phyloP scores from a whole-genome alignment of 2,329 filamentous ascomycete species.

The Xylaria sp. region DNA sequence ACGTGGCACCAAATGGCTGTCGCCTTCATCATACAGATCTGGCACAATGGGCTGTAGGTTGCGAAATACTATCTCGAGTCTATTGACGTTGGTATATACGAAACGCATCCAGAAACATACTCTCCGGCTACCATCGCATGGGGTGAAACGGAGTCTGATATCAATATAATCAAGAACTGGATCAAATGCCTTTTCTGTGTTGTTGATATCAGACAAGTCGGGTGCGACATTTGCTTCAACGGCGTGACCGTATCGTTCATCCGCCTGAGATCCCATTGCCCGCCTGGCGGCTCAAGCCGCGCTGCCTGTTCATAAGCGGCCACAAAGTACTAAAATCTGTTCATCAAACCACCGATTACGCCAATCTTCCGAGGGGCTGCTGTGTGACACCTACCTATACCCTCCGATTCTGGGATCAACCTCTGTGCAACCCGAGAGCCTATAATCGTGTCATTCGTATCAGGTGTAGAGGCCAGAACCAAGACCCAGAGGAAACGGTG shows the following conservation, averaged over 20 bases:
- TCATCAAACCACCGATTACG: conserved; percentile 25
- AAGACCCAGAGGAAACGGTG: conserved; percentile 15
- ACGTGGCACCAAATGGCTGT: background rate
- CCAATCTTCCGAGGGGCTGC: conserved; percentile 29
- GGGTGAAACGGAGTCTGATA: background rate
- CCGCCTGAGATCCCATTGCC: conserved; percentile 1
- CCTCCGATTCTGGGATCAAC: conserved; percentile 22
- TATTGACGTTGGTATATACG: conserved; percentile 4
- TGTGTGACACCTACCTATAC: conserved; percentile 22
- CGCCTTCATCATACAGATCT: background rate
- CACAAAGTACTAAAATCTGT: conserved; percentile 2
- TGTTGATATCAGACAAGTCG: background rate
- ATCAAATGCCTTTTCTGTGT: background rate
- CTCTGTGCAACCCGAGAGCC: conserved; percentile 26
- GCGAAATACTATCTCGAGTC: background rate
- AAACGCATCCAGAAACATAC: background rate
- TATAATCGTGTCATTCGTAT: conserved; percentile 24
- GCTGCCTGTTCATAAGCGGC: conserved; percentile 7
- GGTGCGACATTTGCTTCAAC: conserved; percentile 18
- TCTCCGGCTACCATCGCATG: background rate
- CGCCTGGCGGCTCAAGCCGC: conserved; percentile 18
- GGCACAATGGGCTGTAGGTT: background rate
- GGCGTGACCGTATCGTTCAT: conserved; percentile 6
- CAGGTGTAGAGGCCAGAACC: background rate
- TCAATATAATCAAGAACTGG: background rate